Evolutionary conservation across 2,329 filamentous ascomycete species (phyloP).

Genomic region (Colletotrichum graminicola): DNA sequence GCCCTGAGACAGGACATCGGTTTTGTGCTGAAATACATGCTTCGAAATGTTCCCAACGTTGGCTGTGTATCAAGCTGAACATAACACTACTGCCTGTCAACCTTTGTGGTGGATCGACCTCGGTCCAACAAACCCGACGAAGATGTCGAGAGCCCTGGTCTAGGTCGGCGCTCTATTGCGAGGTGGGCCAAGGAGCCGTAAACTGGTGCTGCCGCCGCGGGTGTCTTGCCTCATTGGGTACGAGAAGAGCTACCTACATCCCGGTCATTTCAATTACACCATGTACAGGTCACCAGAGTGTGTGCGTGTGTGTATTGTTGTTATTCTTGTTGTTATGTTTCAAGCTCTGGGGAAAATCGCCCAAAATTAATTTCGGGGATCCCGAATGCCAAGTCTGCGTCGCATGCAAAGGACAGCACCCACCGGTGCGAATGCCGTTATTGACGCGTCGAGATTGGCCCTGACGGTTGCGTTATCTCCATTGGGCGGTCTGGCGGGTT

Average conservation of each 20-base stretch:
- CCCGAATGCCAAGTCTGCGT: slow-evolving; percentile 14
- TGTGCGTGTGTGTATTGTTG: not conserved
- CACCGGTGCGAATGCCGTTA: slow-evolving; percentile 1
- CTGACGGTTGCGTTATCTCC: slow-evolving; percentile 20
- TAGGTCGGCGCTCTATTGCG: not conserved
- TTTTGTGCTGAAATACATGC: not conserved
- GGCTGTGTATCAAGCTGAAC: too few relatives aligned
- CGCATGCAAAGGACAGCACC: not conserved
- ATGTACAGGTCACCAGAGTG: not conserved
- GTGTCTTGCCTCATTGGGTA: not conserved
- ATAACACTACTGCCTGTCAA: not conserved
- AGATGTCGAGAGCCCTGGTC: not conserved
- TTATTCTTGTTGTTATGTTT: not conserved
- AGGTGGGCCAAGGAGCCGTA: not conserved
- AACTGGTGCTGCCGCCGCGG: not conserved
- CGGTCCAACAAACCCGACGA: not conserved
- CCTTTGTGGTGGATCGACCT: not conserved
- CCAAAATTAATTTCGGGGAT: slow-evolving; percentile 3
- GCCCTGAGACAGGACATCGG: not conserved
- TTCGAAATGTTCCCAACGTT: not conserved
- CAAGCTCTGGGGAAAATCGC: not conserved
- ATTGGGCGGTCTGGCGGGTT: not conserved
- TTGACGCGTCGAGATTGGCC: slow-evolving; percentile 16
- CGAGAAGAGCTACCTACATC: too few relatives aligned
- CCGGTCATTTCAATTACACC: not conserved